phyloP scores from a whole-genome alignment of 495 filamentous ascomycete species.

The Tirmania nivea region DNA sequence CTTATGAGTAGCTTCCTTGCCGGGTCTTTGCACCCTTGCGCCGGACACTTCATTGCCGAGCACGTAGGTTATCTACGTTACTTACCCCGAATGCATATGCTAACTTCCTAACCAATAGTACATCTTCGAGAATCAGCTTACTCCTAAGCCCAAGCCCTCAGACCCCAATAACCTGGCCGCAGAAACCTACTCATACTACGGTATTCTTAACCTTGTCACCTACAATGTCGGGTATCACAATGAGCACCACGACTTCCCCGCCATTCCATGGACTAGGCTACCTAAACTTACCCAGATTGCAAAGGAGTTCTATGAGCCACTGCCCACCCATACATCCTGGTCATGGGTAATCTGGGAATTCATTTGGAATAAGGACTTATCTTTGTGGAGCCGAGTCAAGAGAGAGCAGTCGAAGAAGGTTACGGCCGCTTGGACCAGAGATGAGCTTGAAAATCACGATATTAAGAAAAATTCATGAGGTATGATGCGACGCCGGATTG shows the following conservation, averaged over 20 bases:
- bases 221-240: slow-evolving; percentile 98
- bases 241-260: slow-evolving; percentile 97
- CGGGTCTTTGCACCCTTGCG: slow-evolving; percentile 80
- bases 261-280: slow-evolving; percentile 79
- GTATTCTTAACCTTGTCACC: slow-evolving; percentile 70
- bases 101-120: slow-evolving; percentile 27
- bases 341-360: slow-evolving; percentile 85
- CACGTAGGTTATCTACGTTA: slow-evolving; percentile 31
- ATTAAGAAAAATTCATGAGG: background rate
- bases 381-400: slow-evolving; percentile 83
- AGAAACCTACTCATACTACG: slow-evolving; percentile 98
- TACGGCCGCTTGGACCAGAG: slow-evolving; percentile 31
- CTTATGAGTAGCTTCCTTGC: slow-evolving; percentile 78
- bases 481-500: background rate
- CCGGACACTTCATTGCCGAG: slow-evolving; percentile 96
- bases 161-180: slow-evolving; percentile 37
- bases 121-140: slow-evolving; percentile 50
- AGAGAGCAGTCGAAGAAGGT: slow-evolving; percentile 54
- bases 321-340: slow-evolving; percentile 81
- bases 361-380: slow-evolving; percentile 68
- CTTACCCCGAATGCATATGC: background rate
- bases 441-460: slow-evolving; percentile 29
- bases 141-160: slow-evolving; percentile 20
- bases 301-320: slow-evolving; percentile 71
- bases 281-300: slow-evolving; percentile 57